These are phyloP conservation scores for Penicillium italicum DNA, from an alignment of 2,329 filamentous ascomycete species.

Conservation along the genomic window DNA sequence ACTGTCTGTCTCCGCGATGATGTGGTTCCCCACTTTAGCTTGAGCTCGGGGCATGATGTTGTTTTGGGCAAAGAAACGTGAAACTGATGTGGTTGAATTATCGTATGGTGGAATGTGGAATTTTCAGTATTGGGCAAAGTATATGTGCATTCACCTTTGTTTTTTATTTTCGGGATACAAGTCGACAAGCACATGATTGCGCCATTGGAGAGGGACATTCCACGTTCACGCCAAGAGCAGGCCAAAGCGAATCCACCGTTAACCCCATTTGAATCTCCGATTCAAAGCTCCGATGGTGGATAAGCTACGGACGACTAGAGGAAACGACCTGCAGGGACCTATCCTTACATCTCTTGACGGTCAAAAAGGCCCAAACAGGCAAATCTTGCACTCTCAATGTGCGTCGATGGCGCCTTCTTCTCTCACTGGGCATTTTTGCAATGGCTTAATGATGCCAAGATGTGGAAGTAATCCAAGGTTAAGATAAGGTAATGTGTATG, in stretches of 20 bases:
- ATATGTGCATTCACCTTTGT: background rate
- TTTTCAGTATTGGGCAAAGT: background rate
- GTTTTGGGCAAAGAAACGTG: background rate
- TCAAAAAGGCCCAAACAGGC: background rate
- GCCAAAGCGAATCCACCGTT: background rate
- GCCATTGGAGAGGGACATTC: background rate
- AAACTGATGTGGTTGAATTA: background rate
- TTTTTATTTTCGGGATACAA: background rate
- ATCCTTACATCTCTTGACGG: background rate
- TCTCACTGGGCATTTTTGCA: background rate
- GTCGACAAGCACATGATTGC: background rate
- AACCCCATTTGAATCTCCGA: background rate
- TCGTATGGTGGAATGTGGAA: background rate
- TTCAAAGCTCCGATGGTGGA: background rate
- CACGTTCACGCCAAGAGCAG: background rate
- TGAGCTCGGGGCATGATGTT: background rate
- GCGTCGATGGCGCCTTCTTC: background rate
- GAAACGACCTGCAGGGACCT: background rate
- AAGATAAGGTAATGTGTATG: slow-evolving; percentile 22
- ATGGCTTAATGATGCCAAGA: background rate
- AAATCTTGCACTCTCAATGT: background rate
- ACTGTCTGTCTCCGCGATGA: background rate
- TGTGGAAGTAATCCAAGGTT: background rate
- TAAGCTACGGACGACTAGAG: background rate
- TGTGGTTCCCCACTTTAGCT: background rate